Base-by-base conservation (phyloP, 352 stramenopile species). In the Globisporangium echinulatum region DNA sequence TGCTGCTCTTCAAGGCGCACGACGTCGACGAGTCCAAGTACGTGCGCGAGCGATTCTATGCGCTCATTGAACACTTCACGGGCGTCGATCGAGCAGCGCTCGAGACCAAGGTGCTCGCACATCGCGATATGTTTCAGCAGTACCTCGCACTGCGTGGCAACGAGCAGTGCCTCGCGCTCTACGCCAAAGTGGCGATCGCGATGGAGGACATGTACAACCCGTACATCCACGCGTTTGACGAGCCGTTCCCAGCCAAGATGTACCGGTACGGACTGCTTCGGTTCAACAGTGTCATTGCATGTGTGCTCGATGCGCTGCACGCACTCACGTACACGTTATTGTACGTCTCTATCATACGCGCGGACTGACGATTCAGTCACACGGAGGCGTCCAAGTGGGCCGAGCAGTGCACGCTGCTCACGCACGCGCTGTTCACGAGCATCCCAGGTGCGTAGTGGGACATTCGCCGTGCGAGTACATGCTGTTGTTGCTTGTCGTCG, bases 331-430 rank as follows among this genome's bases (percentile, higher is more conserved):
- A 13, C 40, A 13, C 40, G 11, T 2, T 60, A 14, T 43, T 42
- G 15, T n/a, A 13, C 15, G 25, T 33, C 25, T 33, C 25, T 33
- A 33, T 33, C 25, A 33, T 33, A 33, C 25, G 25, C 25, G 25
- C 25, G 25, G 2, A 33, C 25, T 33, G 25, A 33, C 25, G 25
- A 3, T 43, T 25, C 56, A 91, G 81, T 1, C 74, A 79, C 56
- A 67, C 85, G 8, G 71, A 88, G 38, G 67, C 86, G 48, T 71
- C 76, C 9, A 69, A 77, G 17, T 95, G 77, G 74, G 79, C 81
- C 0, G 64, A 85, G 52, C 83, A 94, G 11, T 92, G 82, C 63
- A 95, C 86, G 4, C 61, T 95, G 15, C 50, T 94, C 33, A 88
- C 82, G 0, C 86, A 95, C 63, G 78, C 82, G 7, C 56, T 95